Percentiles rank a stretch among this genome's conserved stretches.
Conservation (phyloP, 2,329 filamentous ascomycete genomes). For the Diplodia intermedia region DNA sequence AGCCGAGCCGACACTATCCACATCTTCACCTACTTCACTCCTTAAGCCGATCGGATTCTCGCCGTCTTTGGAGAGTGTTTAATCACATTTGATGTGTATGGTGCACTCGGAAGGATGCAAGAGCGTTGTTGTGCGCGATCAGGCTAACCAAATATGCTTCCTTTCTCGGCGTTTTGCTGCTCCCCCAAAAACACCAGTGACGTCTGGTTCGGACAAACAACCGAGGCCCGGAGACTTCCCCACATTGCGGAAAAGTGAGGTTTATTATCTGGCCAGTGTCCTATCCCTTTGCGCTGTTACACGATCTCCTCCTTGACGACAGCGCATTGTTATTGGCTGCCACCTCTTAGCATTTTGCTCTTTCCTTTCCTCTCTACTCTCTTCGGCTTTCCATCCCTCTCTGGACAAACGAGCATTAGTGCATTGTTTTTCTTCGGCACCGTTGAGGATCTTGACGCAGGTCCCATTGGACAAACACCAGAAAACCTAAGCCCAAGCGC, state of each 20-base stretch:
- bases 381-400: not conserved
- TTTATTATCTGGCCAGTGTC: not conserved
- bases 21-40: not conserved
- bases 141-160: not conserved
- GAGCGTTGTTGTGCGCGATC: not conserved
- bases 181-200: not conserved
- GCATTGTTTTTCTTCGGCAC: not conserved
- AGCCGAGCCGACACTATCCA: constrained; percentile 14
- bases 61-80: not conserved
- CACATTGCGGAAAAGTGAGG: not conserved
- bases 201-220: not conserved
- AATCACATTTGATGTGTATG: not conserved
- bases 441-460: not conserved
- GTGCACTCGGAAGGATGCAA: not conserved
- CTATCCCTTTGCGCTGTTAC: not conserved
- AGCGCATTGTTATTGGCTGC: not conserved
- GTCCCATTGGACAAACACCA: not conserved
- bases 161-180: not conserved
- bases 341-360: not conserved
- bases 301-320: not conserved
- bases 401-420: not conserved
- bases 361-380: not conserved
- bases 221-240: not conserved
- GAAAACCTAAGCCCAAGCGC: not conserved
- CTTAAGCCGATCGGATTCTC: not conserved